Evolutionary conservation across 345 rosid species (phyloP), one percentile per base, ranked within the genome.

Genomic region (Eucalyptus grandis): DNA sequence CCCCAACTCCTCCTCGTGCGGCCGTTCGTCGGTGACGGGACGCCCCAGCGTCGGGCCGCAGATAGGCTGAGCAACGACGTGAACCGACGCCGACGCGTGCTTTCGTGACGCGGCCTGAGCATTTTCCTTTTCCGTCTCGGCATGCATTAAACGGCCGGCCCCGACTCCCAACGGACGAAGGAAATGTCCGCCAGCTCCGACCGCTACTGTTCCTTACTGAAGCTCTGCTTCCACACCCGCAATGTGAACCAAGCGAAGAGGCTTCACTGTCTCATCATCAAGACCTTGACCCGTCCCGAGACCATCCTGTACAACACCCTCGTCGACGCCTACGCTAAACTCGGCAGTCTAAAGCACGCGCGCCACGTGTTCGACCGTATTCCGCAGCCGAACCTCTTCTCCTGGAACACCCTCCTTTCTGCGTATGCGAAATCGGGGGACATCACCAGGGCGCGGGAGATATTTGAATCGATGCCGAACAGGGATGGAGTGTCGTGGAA

Each of bases 391-490:
- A 97, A 96, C 90, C 87, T 82, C 34, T 95, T 92, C 90, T 96
- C 99, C 3, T 98, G 99, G 99, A 98, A 98, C 93, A 92, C 94
- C 87, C 94, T 98, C 88, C 97, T 98, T 87, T 92, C 96, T 85
- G 96, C 97, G 86, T 95, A 96, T 92, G 95, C 95, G 9, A 96
- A 93, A 91, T 92, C 97, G 43, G 98, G 99, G 86, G 54, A 83
- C 77, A 87, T 98, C 90, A 88, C 92, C 4, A 88, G 92, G 88
- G 93, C 95, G 98, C 91, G 90, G 40, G 91, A 92, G 56, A 88
- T 92, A 43, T 98, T 98, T 51, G 37, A 87, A 54, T 90, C 46
- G 91, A 95, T 97, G 95, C 96, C 98, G 19, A 56, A 8, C n/a
- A 94, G 92, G 67, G 98, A 97, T 89, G 95, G 92, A 77, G 96